phyloP scores from a whole-genome alignment of 2,329 filamentous ascomycete genomes.

The Penicillium digitatum region DNA sequence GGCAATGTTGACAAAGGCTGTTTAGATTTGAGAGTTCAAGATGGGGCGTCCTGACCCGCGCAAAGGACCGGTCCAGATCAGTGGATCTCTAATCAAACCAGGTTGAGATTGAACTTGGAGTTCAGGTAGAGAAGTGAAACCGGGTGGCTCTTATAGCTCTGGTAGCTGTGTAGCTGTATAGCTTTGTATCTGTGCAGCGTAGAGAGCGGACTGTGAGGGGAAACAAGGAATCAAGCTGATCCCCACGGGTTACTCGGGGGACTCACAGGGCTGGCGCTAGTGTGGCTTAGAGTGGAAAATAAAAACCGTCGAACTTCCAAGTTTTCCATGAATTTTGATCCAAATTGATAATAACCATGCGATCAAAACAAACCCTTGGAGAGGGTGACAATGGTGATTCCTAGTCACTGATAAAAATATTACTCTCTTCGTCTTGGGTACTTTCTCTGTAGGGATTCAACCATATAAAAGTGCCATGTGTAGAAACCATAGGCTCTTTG shows the following conservation, averaged over 20 bases:
- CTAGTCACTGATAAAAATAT: constrained; percentile 3
- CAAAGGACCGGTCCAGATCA: constrained; percentile 3
- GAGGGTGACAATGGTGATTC: background rate
- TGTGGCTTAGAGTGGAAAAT: background rate
- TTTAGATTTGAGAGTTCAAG: background rate
- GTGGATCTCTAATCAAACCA: background rate
- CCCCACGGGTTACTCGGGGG: constrained; percentile 10
- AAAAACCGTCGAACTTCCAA: background rate
- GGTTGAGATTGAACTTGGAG: background rate
- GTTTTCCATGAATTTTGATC: too few relatives aligned
- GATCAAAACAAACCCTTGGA: background rate
- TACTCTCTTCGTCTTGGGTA: background rate
- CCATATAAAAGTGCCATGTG: background rate
- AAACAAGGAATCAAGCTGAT: background rate
- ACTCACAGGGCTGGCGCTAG: constrained; percentile 11
- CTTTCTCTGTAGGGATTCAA: background rate
- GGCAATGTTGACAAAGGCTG: constrained; percentile 9
- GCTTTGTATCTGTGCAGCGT: background rate
- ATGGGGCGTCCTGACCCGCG: constrained; percentile 11
- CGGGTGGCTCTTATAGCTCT: too few relatives aligned
- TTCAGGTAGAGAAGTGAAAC: background rate
- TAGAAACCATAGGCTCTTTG: background rate
- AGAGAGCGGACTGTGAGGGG: background rate
- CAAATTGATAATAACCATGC: too few relatives aligned
- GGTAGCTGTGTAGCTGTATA: background rate